These are phyloP conservation scores for Lenwebbia sp. DNA, from an alignment of 345 rosid species.

Conservation along the genomic window DNA sequence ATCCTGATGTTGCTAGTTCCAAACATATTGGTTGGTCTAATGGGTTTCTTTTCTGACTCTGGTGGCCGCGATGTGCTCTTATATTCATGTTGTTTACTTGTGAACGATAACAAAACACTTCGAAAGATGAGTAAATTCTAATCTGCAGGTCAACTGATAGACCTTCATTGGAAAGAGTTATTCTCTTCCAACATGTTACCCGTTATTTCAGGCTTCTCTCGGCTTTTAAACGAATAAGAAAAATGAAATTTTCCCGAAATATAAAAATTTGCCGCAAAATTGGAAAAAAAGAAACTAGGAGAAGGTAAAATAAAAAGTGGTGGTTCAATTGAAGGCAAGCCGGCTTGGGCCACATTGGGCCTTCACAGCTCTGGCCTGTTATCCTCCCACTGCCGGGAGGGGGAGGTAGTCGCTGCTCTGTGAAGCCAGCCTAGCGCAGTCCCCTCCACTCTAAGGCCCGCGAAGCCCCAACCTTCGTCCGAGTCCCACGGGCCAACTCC, in stretches of 20 bases:
- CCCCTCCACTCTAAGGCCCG: conserved; percentile 13
- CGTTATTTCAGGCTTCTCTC: not conserved
- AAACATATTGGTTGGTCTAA: not conserved
- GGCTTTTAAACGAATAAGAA: not conserved
- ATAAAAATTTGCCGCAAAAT: not conserved
- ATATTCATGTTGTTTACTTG: not conserved
- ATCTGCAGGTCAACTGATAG: not conserved
- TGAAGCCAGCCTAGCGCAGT: conserved; percentile 43
- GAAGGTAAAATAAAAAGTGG: not conserved
- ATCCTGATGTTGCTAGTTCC: not conserved
- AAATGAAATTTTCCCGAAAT: not conserved
- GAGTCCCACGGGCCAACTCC: not conserved
- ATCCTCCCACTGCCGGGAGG: conserved; percentile 33
- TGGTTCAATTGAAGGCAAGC: not conserved
- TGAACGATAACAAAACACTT: not conserved
- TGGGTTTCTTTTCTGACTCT: not conserved
- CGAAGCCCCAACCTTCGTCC: not conserved
- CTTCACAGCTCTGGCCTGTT: not conserved
- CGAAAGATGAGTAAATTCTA: not conserved
- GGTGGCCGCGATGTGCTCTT: not conserved
- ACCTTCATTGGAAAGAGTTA: not conserved
- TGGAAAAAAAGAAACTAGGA: too few species aligned
- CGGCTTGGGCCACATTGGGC: not conserved
- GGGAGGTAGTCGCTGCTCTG: conserved; percentile 35
- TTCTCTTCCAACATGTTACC: not conserved